Conservation (phyloP, 2,329 filamentous ascomycete genomes). For the Alternaria hordeiaustralica region DNA sequence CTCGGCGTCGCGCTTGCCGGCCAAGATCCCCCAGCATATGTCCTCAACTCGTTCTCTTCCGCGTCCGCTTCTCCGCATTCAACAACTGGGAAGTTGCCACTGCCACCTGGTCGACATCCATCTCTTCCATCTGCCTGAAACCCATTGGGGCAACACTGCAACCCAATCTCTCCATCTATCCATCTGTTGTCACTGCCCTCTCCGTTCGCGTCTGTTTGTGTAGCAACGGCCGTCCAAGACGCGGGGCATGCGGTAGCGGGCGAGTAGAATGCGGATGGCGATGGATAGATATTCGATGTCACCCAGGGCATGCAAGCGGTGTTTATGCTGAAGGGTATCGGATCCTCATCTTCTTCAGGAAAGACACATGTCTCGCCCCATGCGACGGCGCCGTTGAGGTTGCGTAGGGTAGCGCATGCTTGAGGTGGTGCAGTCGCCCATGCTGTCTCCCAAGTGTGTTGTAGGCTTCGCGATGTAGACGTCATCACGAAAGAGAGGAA, state of each 20-base stretch:
- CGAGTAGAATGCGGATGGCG: slow-evolving; percentile 25
- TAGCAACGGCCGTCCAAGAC: slow-evolving; percentile 28
- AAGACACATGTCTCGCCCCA: slow-evolving; percentile 94
- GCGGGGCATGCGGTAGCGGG: slow-evolving; percentile 32
- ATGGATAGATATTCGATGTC: slow-evolving; percentile 14
- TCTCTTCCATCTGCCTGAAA: slow-evolving; percentile 22
- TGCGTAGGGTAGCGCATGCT: slow-evolving; percentile 27
- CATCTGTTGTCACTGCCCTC: slow-evolving; percentile 14
- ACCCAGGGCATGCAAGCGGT: slow-evolving; percentile 41
- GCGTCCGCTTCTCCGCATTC: slow-evolving; percentile 31
- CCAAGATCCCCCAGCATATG: slow-evolving; percentile 19
- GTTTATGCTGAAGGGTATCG: slow-evolving; percentile 82
- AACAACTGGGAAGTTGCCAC: slow-evolving; percentile 16
- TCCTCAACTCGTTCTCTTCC: slow-evolving; percentile 24
- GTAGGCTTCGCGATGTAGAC: slow-evolving; percentile 19
- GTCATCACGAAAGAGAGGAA: slow-evolving; percentile 10
- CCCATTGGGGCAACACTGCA: slow-evolving; percentile 31
- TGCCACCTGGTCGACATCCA: slow-evolving; percentile 18
- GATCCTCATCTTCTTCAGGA: slow-evolving; percentile 70
- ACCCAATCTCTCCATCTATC: slow-evolving; percentile 27
- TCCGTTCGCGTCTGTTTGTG: slow-evolving; percentile 16
- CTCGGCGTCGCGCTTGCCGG: slow-evolving; percentile 15
- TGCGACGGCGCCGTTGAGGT: slow-evolving; percentile 13
- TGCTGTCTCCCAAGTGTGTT: slow-evolving; percentile 24
- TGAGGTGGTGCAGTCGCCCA: slow-evolving; percentile 22